Evolutionary conservation across 257 asterid genomes (phyloP).

Genomic region (Solanum sitiens): DNA sequence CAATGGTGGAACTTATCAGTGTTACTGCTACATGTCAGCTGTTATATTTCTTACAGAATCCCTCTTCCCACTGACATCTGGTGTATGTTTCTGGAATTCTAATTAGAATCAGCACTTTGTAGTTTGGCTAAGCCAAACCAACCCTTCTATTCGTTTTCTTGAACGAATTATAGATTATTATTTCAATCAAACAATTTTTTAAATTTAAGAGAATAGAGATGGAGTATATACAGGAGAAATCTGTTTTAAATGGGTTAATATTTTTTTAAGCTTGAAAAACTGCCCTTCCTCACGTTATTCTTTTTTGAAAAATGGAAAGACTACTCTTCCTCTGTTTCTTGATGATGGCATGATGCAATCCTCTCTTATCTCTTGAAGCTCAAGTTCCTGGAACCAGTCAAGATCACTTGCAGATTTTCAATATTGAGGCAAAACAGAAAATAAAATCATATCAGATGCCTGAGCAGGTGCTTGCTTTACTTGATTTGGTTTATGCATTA

Average conservation of each 20-base stretch:
- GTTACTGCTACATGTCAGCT: not conserved
- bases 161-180: not conserved
- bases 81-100: not conserved
- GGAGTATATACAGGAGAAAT: not conserved
- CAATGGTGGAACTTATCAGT: not conserved
- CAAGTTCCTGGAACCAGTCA: slow-evolving; percentile 93
- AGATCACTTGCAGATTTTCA: slow-evolving; percentile 96
- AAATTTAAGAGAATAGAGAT: not conserved
- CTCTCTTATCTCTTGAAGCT: slow-evolving; percentile 46
- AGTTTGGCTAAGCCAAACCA: not conserved
- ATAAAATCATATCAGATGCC: slow-evolving; percentile 97
- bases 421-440: slow-evolving; percentile 92
- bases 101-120: not conserved
- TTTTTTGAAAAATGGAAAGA: not conserved
- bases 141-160: not conserved
- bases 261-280: not conserved
- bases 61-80: not conserved
- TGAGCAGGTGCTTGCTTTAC: slow-evolving; percentile 58
- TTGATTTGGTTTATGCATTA: not conserved
- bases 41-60: not conserved
- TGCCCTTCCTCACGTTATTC: not conserved
- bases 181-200: not conserved
- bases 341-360: not conserved
- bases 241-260: not conserved
- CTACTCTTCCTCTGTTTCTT: not conserved